Evolutionary conservation across 495 filamentous ascomycete species (phyloP), one percentile per base, ranked within the genome.

Genomic region (Sordaria brevicollis): DNA sequence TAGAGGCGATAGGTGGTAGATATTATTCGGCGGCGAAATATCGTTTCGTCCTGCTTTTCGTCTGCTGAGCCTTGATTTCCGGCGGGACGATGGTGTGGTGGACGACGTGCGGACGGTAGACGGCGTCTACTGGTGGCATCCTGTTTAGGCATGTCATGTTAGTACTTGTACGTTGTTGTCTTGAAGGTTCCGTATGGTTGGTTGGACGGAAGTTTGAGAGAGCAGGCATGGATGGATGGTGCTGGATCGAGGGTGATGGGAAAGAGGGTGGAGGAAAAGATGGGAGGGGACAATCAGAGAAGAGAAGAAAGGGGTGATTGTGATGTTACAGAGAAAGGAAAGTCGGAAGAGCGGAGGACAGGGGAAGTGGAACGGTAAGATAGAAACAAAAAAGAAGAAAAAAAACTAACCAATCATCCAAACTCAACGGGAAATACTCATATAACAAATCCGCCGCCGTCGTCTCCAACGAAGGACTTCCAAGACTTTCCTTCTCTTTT

Each of bases 51-150:
- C 89, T 89, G 70, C 87, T 90, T 75, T 88, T 85, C 4, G 86
- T 84, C 70, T 88, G 88, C 65, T 89, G 84, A 15, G 89, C 89
- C 74, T 93, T 93, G 74, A 90, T 86, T 74, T 94, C 91, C 43
- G 86, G 83, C 4, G 91, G 91, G 67, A 93, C 83, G 54, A 90
- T 89, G 37, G 90, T 93, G 76, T 97, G 93, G 79, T 97, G 93
- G 3, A 96, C 93, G 8, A 95, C 91, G 78, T 97, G 93, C 9
- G 93, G 93, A n/a, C 93, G 84, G 72, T 97, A 97, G 41, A 97
- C 89, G 8, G 93, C 93, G 78, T 97, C 93, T 11, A 96, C 93
- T 4, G 93, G 93, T 3, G 91, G 90, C 83, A 93, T 92, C 82
- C 83, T 85, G 25, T 72, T 68, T 54, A 6, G 4, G 17, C 68